Evolutionary conservation across 768 basidiomycete species (phyloP).

Genomic region (Austroboletus festivus): DNA sequence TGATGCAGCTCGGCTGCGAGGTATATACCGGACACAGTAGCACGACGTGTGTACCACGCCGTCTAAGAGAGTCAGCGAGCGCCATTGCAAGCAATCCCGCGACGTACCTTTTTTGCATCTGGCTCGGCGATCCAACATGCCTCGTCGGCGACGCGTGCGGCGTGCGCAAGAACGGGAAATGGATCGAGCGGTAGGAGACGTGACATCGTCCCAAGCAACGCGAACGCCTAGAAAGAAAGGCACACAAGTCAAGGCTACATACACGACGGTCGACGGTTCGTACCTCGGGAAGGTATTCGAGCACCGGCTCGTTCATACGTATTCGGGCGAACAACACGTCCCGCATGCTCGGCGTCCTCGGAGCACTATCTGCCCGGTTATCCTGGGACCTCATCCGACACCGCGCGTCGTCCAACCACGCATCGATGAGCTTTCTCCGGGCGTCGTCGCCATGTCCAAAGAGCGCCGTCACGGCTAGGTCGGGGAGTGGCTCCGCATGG

Average conservation of each 20-base stretch:
- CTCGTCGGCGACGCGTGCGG: slow-evolving; percentile 59
- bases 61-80: slow-evolving; percentile 38
- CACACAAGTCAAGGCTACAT: neutral
- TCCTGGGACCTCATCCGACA: slow-evolving; percentile 40
- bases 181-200: slow-evolving; percentile 54
- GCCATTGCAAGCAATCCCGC: neutral
- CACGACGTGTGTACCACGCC: slow-evolving; percentile 70
- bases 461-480: slow-evolving; percentile 65
- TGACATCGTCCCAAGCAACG: slow-evolving; percentile 56
- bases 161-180: slow-evolving; percentile 58
- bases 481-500: slow-evolving; percentile 61
- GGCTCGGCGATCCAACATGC: slow-evolving; percentile 63
- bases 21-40: slow-evolving; percentile 65
- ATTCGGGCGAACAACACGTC: slow-evolving; percentile 57
- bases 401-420: slow-evolving; percentile 71
- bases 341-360: slow-evolving; percentile 35
- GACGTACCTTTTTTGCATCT: slow-evolving; percentile 52
- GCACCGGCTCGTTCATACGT: slow-evolving; percentile 63
- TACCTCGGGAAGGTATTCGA: slow-evolving; percentile 67
- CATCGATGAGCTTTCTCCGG: slow-evolving; percentile 58
- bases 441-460: slow-evolving; percentile 73
- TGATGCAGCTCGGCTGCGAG: slow-evolving; percentile 82
- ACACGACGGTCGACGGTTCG: slow-evolving; percentile 12
- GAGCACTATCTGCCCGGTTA: neutral
- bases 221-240: slow-evolving; percentile 56